Base-by-base conservation (phyloP, 2,329 filamentous ascomycete species). In the Sporothrix euskadiensis region DNA sequence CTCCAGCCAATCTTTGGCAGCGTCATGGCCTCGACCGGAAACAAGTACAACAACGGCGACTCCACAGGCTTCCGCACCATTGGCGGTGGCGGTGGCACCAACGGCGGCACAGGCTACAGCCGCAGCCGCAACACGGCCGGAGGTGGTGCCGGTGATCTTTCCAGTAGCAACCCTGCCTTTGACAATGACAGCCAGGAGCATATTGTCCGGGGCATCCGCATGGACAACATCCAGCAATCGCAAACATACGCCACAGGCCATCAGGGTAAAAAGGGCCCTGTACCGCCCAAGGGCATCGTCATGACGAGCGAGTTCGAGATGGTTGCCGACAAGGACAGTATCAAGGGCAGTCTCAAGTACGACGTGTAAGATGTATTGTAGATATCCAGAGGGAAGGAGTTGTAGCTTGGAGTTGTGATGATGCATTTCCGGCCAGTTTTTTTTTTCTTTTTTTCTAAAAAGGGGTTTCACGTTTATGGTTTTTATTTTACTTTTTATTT, bases 241-340 rank as follows among this genome's bases (percentile, higher is more conserved):
- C 44, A 59, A 26, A 35, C 56, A 4, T 59, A 59, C 19, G 69
- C 69, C 44, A 71, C 32, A 26, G 69, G 59, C 30, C 19, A 3
- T 3, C 6, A 44, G 10, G 35, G 7, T 44, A 65, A 47, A 57
- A 65, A 65, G 59, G 59, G 6, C 14, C 8, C 32, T 9, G 69
- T 61, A 6, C 73, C 77, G 0, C 12, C 77, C 0, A 78, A 76
- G 16, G 80, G 80, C 2, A 85, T 84, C 44, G 74, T 84, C 30
- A 81, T 85, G n/a, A 83, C 81, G 0, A 84, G 81, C 66, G 78
- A 84, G 61, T 78, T 85, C 22, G 80, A 83, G 68, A 76, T 84
- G 3, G 76, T 75, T 1, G 44, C 59, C 16, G 69, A 65, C 26
- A 30, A 59, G 56, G 56, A 59, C 10, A 59, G 56, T 35, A 8